Evolutionary conservation across 2,329 filamentous ascomycete genomes (phyloP).

Genomic region (Epichloe amarillans): DNA sequence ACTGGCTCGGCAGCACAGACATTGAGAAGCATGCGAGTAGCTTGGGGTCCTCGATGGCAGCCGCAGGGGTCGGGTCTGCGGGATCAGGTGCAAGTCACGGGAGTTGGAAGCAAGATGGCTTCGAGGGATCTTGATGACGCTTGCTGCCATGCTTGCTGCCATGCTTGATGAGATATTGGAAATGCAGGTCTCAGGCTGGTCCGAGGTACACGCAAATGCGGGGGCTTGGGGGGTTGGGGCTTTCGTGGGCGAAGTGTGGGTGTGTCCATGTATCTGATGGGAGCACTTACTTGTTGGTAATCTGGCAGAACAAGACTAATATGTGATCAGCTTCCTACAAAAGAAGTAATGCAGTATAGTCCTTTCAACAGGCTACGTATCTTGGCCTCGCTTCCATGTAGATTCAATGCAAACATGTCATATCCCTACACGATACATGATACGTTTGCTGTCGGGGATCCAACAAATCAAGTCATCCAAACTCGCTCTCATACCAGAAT

Average conservation of each 20-base stretch:
- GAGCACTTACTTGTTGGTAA: too few species aligned
- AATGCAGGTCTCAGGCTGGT: neutral
- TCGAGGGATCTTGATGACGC: conserved; percentile 25
- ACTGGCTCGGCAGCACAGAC: conserved; percentile 63
- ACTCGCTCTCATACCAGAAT: too few species aligned
- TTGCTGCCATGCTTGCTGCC: neutral
- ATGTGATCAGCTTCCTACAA: neutral
- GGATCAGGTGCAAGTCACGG: conserved; percentile 28
- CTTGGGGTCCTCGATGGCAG: conserved; percentile 34
- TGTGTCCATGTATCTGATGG: too few species aligned
- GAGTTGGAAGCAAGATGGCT: conserved; percentile 53
- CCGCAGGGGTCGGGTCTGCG: conserved; percentile 30
- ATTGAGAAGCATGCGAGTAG: conserved; percentile 47
- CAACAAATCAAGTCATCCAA: too few species aligned
- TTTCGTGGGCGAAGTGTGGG: too few species aligned
- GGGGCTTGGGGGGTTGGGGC: neutral
- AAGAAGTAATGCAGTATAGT: neutral
- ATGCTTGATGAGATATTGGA: neutral
- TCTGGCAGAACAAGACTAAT: neutral
- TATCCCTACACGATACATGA: too few species aligned
- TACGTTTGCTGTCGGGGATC: too few species aligned
- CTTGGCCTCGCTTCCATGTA: neutral
- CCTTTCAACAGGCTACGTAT: neutral
- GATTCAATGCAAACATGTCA: too few species aligned
- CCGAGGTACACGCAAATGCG: neutral